Percentiles rank a stretch among this genome's conserved stretches.
phyloP scores from a whole-genome alignment of 208 protist species.

The Trypanosoma boissoni region DNA sequence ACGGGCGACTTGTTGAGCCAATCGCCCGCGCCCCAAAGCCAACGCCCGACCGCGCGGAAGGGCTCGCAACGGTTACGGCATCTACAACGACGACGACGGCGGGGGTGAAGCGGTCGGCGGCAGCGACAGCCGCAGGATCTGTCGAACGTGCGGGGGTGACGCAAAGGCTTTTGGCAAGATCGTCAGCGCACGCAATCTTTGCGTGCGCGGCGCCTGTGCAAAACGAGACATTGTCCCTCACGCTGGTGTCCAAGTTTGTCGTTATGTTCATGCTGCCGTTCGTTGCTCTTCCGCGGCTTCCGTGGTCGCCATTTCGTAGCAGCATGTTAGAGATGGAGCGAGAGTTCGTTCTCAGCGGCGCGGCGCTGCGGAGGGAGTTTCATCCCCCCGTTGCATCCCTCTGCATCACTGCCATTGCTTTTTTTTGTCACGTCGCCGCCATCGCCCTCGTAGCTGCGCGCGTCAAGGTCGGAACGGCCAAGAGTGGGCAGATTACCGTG shows the following conservation, averaged over 20 bases:
- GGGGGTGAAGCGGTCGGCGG: not conserved
- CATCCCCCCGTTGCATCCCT: conserved; percentile 50
- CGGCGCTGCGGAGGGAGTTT: conserved; percentile 58
- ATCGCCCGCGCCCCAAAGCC: no score
- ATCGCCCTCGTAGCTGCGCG: conserved; percentile 53
- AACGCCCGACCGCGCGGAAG: no score
- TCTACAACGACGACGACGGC: not conserved
- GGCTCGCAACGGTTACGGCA: not conserved
- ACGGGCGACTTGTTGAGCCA: conserved; percentile 10
- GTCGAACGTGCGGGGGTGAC: not conserved
- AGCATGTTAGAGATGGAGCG: conserved; percentile 65
- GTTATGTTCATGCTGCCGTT: conserved; percentile 78
- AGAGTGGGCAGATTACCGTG: conserved; percentile 44
- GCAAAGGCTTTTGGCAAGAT: not conserved
- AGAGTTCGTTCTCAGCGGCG: conserved; percentile 81
- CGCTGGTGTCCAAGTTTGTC: conserved; percentile 28
- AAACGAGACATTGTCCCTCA: conserved; percentile 51
- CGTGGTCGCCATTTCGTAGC: conserved; percentile 51
- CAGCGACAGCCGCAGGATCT: not conserved
- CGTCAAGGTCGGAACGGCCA: conserved; percentile 35
- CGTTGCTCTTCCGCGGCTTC: conserved; percentile 50
- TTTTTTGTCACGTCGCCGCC: conserved; percentile 43
- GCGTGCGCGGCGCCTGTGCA: conserved; percentile 42
- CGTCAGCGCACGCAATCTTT: conserved; percentile 43
- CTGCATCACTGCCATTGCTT: conserved; percentile 36